These are phyloP conservation scores for Suhomyces vadensis DNA, from an alignment of 805 yeast species.

Conservation along the genomic window DNA sequence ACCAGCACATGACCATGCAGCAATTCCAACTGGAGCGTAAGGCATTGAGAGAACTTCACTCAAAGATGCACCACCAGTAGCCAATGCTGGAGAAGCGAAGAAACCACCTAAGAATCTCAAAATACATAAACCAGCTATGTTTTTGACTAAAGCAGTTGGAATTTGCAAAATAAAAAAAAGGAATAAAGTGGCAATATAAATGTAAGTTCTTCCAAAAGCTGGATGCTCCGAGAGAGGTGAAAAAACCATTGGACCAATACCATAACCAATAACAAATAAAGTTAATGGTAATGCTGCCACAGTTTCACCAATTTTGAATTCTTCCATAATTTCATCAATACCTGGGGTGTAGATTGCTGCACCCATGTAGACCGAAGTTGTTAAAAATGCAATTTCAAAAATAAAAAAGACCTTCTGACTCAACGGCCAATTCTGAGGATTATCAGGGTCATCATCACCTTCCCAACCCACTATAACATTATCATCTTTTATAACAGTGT, in stretches of 20 bases:
- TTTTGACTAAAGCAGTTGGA: slow-evolving; percentile 52
- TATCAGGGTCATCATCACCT: slow-evolving; percentile 51
- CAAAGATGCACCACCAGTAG: slow-evolving; percentile 60
- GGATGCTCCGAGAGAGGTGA: slow-evolving; percentile 62
- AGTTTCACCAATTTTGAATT: slow-evolving; percentile 46
- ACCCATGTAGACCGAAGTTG: slow-evolving; percentile 56
- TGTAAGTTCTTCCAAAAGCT: slow-evolving; percentile 51
- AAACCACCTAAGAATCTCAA: slow-evolving; percentile 56
- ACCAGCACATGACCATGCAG: slow-evolving; percentile 55
- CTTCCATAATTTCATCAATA: slow-evolving; percentile 41
- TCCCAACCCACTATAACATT: slow-evolving; percentile 32
- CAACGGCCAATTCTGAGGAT: slow-evolving; percentile 59
- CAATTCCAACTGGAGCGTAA: slow-evolving; percentile 47
- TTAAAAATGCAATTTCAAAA: slow-evolving; percentile 42
- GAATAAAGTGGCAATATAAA: slow-evolving; percentile 48
- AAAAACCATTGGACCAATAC: slow-evolving; percentile 58
- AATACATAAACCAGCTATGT: slow-evolving; percentile 51
- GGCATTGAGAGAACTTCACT: slow-evolving; percentile 49
- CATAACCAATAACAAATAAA: slow-evolving; percentile 60
- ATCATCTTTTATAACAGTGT: not conserved
- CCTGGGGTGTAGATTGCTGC: slow-evolving; percentile 60
- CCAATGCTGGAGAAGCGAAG: slow-evolving; percentile 55
- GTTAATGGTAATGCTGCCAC: slow-evolving; percentile 54
- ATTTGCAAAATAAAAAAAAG: slow-evolving; percentile 54
- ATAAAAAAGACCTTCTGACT: slow-evolving; percentile 40